Percentiles rank a stretch among this genome's conserved stretches.
Evolutionary conservation across 1,284 basidiomycete species (phyloP).

Genomic region (Bondarzewia mesenterica): DNA sequence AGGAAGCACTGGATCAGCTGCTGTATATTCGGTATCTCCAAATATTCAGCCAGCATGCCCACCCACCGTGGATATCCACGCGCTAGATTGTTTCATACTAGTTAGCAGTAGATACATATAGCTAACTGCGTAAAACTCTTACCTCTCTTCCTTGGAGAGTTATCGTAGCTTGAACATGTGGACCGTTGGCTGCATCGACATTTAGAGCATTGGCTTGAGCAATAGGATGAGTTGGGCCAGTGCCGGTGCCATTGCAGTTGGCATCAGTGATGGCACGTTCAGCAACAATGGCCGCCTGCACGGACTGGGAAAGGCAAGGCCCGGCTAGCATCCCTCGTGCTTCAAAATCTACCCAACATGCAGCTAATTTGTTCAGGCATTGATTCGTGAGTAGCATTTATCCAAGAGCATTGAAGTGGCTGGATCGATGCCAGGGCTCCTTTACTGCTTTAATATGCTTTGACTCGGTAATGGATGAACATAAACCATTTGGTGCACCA

Average conservation of each 20-base stretch:
- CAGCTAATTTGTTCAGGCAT: not conserved
- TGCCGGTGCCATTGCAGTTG: no score
- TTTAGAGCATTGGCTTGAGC: not conserved
- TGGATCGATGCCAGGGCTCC: constrained; percentile 17
- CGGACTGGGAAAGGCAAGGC: not conserved
- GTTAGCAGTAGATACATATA: no score
- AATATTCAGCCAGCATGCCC: no score
- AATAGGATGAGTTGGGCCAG: no score
- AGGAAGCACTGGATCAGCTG: constrained; percentile 5
- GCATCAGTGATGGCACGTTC: no score
- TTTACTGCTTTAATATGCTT: constrained; percentile 20
- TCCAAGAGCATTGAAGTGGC: not conserved
- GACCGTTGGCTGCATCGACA: no score
- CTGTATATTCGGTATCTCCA: not conserved
- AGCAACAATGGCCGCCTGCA: no score
- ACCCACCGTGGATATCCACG: not conserved
- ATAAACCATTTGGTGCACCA: constrained; percentile 16
- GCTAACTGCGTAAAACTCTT: no score
- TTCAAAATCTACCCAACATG: not conserved
- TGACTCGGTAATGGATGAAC: constrained; percentile 18
- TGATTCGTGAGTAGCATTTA: not conserved
- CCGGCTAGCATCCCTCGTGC: not conserved
- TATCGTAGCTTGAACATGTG: no score
- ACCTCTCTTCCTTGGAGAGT: no score
- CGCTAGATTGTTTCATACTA: not conserved